Evolutionary conservation across 768 basidiomycete genomes (phyloP).

Genomic region (Ephemerocybe angulata): DNA sequence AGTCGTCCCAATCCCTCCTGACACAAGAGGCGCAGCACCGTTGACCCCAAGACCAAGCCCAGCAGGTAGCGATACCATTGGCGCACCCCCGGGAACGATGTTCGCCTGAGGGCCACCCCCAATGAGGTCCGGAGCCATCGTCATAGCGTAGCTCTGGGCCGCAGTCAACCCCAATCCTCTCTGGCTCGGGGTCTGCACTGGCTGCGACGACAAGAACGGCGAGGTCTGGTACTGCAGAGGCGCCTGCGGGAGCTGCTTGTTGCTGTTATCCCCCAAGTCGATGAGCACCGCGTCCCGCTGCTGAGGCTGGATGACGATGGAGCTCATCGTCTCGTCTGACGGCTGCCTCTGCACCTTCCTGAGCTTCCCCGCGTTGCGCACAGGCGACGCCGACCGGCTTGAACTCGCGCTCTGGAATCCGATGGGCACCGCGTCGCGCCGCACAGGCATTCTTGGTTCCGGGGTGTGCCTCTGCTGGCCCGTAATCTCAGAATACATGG

Average conservation of each 20-base stretch:
- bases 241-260: not conserved
- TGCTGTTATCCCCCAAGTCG: not conserved
- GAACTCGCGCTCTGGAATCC: not conserved
- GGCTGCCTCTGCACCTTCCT: not conserved
- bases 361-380: constrained; percentile 1
- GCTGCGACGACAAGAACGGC: not conserved
- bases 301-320: constrained; percentile 7
- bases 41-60: not conserved
- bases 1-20: not conserved
- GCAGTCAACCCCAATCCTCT: not conserved
- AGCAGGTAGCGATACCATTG: too few relatives aligned
- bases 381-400: constrained; percentile 3
- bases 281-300: not conserved
- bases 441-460: constrained; percentile 72
- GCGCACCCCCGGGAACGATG: not conserved
- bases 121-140: constrained; percentile 1
- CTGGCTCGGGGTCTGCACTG: not conserved
- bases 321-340: constrained; percentile 7
- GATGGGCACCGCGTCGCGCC: constrained; percentile 29
- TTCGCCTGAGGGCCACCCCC: not conserved
- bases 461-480: constrained; percentile 58
- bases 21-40: not conserved
- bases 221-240: not conserved
- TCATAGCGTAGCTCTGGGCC: constrained; percentile 8
- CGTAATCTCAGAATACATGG: constrained; percentile 67